A percentile compares a stretch with the other conserved stretches of the same genome.
Evolutionary conservation across 306 rosid species (phyloP).

Genomic region (Quercus bicolor): DNA sequence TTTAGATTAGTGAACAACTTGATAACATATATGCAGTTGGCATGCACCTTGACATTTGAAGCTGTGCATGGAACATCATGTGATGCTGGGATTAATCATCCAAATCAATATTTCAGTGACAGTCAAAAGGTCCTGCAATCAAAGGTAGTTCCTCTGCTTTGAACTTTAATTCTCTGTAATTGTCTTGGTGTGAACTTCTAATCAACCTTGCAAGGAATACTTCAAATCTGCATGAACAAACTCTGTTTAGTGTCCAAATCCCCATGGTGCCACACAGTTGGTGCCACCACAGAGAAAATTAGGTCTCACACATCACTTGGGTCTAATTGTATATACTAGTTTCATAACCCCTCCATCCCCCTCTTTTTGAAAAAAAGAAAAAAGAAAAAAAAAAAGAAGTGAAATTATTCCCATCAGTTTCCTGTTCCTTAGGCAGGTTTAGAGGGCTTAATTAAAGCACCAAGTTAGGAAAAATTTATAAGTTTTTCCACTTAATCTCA

Average conservation of each 20-base stretch:
- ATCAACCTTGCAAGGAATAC: background rate
- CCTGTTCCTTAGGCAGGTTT: conserved; percentile 9
- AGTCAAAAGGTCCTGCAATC: conserved; percentile 60
- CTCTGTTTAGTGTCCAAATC: background rate
- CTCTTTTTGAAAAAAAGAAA: too few species aligned
- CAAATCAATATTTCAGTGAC: conserved; percentile 90
- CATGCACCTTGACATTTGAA: conserved; percentile 97
- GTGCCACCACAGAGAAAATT: background rate
- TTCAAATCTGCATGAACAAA: background rate
- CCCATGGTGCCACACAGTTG: background rate
- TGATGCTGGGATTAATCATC: conserved; percentile 97
- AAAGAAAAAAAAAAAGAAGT: too few species aligned
- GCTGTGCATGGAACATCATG: conserved; percentile 64
- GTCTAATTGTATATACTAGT: background rate
- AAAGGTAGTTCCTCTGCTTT: conserved; percentile 42
- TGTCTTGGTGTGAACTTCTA: background rate
- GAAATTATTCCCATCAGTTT: background rate
- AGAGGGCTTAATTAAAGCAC: background rate
- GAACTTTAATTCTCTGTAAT: conserved; percentile 5
- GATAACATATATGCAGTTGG: conserved; percentile 56
- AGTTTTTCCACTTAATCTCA: conserved; percentile 1
- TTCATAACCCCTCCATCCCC: background rate
- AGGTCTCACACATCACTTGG: background rate
- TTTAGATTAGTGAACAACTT: conserved; percentile 23
- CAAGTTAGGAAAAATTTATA: background rate